These are phyloP conservation scores for Fennellomyces sp. DNA, from an alignment of 371 early-diverging fungal genomes.

Conservation along the genomic window DNA sequence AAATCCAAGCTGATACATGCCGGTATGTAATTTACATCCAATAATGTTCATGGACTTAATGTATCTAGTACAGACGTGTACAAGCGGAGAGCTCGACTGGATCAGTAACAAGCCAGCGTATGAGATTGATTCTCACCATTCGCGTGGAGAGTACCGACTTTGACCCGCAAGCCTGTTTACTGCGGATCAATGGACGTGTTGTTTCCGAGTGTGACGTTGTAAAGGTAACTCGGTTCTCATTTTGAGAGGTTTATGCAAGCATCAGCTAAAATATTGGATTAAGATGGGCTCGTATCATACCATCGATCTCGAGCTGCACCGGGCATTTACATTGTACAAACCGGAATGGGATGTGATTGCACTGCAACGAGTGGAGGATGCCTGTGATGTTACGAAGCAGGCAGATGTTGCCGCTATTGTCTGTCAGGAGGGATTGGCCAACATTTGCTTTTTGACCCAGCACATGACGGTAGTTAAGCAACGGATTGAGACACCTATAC, in stretches of 20 bases:
- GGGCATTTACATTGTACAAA: conserved; percentile 87
- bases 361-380: conserved; percentile 84
- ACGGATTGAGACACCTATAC: conserved; percentile 89
- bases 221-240: no score
- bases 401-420: conserved; percentile 96
- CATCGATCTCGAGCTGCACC: conserved; percentile 89
- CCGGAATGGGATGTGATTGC: conserved; percentile 93
- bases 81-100: conserved; percentile 87
- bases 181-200: conserved; percentile 71
- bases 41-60: background rate
- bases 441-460: conserved; percentile 90
- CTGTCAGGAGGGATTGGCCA: conserved; percentile 95
- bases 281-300: conserved; percentile 96
- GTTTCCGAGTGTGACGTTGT: no score
- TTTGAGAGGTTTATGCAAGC: background rate
- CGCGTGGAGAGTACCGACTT: conserved; percentile 87
- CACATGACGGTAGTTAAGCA: conserved; percentile 96
- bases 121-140: conserved; percentile 83
- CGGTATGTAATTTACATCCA: conserved; percentile 57
- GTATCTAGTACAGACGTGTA: conserved; percentile 65
- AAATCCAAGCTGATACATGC: conserved; percentile 83
- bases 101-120: conserved; percentile 83
- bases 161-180: conserved; percentile 82
- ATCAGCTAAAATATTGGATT: background rate
- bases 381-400: conserved; percentile 88